Percentiles rank a stretch among this genome's conserved stretches.
phyloP scores from a whole-genome alignment of 345 rosid genomes.

The Salix udensis region DNA sequence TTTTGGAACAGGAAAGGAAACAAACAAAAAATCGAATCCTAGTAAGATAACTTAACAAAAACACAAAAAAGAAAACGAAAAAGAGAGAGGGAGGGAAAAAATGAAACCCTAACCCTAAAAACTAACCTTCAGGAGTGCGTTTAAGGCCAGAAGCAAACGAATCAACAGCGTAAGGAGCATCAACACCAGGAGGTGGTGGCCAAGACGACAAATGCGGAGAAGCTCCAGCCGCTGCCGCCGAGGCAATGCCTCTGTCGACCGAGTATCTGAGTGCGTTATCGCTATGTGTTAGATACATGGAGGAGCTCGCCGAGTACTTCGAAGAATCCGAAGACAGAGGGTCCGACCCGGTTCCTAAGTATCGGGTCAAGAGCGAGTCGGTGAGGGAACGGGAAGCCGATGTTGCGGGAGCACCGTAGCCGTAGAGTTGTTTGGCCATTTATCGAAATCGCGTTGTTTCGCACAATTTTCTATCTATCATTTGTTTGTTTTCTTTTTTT shows the following conservation, averaged over 20 bases:
- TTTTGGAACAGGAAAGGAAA: not conserved
- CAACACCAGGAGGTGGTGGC: conserved; percentile 39
- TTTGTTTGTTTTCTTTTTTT: not conserved
- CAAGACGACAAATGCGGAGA: conserved; percentile 8
- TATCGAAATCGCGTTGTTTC: not conserved
- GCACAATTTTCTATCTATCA: not conserved
- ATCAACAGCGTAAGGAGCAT: conserved; percentile 32
- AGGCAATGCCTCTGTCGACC: conserved; percentile 8
- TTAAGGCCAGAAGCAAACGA: conserved; percentile 42
- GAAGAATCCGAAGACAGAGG: conserved; percentile 15
- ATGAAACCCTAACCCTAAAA: not conserved
- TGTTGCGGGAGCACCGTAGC: not conserved
- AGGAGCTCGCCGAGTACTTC: conserved; percentile 3
- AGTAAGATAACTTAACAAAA: not conserved
- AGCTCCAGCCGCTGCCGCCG: conserved; percentile 3
- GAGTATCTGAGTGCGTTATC: conserved; percentile 17
- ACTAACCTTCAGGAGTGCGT: conserved; percentile 57
- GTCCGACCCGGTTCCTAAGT: not conserved
- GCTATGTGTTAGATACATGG: conserved; percentile 14
- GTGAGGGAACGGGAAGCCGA: conserved; percentile 1
- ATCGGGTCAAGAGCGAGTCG: not conserved
- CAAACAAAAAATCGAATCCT: not conserved
- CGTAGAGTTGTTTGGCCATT: conserved; percentile 6
- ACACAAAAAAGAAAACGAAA: not conserved
- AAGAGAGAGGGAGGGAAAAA: not conserved